A percentile compares a stretch with the other conserved stretches of the same genome.
Evolutionary conservation across 2,329 filamentous ascomycete genomes (phyloP).

Genomic region (Teratosphaeria epicoccoides): DNA sequence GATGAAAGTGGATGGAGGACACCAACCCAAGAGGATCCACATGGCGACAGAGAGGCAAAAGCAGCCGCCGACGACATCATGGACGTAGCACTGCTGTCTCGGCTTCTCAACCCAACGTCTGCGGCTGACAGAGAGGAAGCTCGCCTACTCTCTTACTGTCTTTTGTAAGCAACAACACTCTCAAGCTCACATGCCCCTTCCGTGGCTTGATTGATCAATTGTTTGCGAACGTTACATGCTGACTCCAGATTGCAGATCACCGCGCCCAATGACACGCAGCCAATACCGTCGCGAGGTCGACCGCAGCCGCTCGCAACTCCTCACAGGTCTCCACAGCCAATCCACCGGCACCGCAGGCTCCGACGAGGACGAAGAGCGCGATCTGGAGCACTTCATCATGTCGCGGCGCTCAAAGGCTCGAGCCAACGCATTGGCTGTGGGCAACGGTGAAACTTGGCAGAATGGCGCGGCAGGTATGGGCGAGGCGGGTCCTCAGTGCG

Average conservation of each 20-base stretch:
- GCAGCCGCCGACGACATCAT: slow-evolving; percentile 36
- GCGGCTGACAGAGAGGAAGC: slow-evolving; percentile 73
- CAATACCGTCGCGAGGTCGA: slow-evolving; percentile 60
- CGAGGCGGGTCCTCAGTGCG: slow-evolving; percentile 69
- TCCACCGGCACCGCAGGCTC: slow-evolving; percentile 20
- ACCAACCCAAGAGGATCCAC: slow-evolving; percentile 59
- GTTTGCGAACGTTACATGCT: no score
- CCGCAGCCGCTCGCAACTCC: slow-evolving; percentile 57
- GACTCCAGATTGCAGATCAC: slow-evolving; percentile 9
- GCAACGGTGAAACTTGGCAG: slow-evolving; percentile 44
- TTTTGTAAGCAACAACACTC: slow-evolving; percentile 32
- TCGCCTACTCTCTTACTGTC: slow-evolving; percentile 66
- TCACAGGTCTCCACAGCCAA: slow-evolving; percentile 36
- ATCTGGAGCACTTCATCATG: slow-evolving; percentile 51
- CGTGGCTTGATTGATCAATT: no score
- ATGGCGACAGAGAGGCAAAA: slow-evolving; percentile 41
- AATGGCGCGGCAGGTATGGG: slow-evolving; percentile 64
- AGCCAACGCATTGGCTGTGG: slow-evolving; percentile 19
- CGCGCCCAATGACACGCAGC: slow-evolving; percentile 69
- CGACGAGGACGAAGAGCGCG: slow-evolving; percentile 46
- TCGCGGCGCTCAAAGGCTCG: slow-evolving; percentile 39
- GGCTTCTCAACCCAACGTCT: slow-evolving; percentile 69
- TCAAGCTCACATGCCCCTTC: no score
- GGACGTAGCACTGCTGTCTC: slow-evolving; percentile 46
- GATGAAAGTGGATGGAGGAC: slow-evolving; percentile 52